These are phyloP conservation scores for Pilasporangium apinafurcum DNA, from an alignment of 352 stramenopile genomes.

Conservation along the genomic window DNA sequence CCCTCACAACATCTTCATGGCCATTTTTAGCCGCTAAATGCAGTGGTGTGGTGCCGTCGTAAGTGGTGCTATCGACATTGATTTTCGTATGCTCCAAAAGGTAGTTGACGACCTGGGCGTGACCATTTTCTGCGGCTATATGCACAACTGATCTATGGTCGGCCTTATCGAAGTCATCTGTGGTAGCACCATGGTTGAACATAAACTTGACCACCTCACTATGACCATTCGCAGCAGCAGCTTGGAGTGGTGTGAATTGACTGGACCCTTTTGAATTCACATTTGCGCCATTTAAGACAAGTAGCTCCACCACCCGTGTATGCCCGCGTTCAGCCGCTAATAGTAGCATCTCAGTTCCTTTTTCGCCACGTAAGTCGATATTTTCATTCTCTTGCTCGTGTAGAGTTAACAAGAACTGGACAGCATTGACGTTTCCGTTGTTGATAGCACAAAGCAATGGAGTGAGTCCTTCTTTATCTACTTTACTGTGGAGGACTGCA, in stretches of 20 bases:
- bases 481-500: too few relatives aligned
- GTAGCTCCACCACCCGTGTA: too few relatives aligned
- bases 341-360: too few relatives aligned
- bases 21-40: conserved; percentile 5
- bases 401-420: too few relatives aligned
- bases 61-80: conserved; percentile 1
- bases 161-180: conserved; percentile 1
- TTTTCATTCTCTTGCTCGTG: too few relatives aligned
- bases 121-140: conserved; percentile 6
- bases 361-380: too few relatives aligned
- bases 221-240: conserved; percentile 22
- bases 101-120: conserved; percentile 1
- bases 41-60: neutral
- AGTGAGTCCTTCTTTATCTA: too few relatives aligned
- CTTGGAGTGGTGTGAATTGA: conserved; percentile 25
- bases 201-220: conserved; percentile 10
- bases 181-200: conserved; percentile 1
- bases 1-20: neutral
- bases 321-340: too few relatives aligned
- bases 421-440: too few relatives aligned
- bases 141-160: conserved; percentile 2
- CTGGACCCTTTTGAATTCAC: too few relatives aligned
- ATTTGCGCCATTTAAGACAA: too few relatives aligned
- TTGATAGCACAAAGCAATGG: too few relatives aligned
- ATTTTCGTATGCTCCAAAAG: conserved; percentile 3